Conservation (phyloP, 768 basidiomycete species). For the Tubosaeta brunneosetosa region DNA sequence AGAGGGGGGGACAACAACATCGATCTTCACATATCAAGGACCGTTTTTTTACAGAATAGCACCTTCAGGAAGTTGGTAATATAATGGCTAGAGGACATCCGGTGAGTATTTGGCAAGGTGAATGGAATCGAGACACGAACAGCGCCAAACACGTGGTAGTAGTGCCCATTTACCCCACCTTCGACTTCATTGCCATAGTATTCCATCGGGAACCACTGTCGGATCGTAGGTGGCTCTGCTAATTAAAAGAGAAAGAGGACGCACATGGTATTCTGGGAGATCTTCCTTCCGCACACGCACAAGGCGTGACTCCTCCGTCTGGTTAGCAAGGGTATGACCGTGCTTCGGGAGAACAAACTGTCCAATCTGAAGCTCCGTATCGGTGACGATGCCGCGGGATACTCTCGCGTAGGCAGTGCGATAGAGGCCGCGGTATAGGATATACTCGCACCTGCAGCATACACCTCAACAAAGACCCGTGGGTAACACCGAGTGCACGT, state of each 20-base stretch:
- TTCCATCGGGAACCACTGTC: slow-evolving; percentile 72
- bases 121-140: slow-evolving; percentile 35
- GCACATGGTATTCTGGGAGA: slow-evolving; percentile 59
- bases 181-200: slow-evolving; percentile 53
- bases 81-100: slow-evolving; percentile 39
- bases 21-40: neutral
- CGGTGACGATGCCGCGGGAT: slow-evolving; percentile 79
- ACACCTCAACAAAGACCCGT: neutral
- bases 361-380: slow-evolving; percentile 86
- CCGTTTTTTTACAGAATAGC: slow-evolving; percentile 33
- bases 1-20: slow-evolving; percentile 12
- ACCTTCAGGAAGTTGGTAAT: slow-evolving; percentile 46
- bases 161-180: slow-evolving; percentile 66
- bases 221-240: slow-evolving; percentile 1
- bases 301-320: slow-evolving; percentile 60
- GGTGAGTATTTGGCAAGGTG: neutral
- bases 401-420: slow-evolving; percentile 79
- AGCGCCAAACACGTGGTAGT: slow-evolving; percentile 72
- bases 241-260: slow-evolving; percentile 19
- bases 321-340: slow-evolving; percentile 50
- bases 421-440: slow-evolving; percentile 76
- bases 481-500: slow-evolving; percentile 8
- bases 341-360: slow-evolving; percentile 74
- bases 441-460: slow-evolving; percentile 77
- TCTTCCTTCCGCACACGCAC: slow-evolving; percentile 62